phyloP scores from a whole-genome alignment of 331 rosid genomes.

The Telfairia occidentalis region DNA sequence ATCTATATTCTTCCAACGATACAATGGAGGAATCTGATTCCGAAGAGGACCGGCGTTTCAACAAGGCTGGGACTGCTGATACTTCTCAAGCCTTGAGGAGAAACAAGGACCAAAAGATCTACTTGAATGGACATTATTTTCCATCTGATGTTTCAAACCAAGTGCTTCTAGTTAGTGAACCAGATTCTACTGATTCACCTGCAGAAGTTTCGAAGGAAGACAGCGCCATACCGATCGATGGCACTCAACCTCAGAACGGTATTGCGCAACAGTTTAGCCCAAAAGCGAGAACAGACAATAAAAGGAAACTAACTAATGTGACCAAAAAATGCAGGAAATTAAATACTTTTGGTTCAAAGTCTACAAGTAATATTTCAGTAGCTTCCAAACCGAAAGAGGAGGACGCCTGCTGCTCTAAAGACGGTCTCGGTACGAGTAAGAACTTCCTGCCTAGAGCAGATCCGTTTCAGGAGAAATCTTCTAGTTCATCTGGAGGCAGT shows the following conservation, averaged over 20 bases:
- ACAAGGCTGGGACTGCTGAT: slow-evolving; percentile 19
- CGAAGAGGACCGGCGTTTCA: slow-evolving; percentile 20
- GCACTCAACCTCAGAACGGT: not conserved
- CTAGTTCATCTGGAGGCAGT: slow-evolving; percentile 28
- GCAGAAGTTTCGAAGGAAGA: slow-evolving; percentile 2
- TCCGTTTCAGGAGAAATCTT: slow-evolving; percentile 23
- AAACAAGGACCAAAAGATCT: slow-evolving; percentile 13
- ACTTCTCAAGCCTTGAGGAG: slow-evolving; percentile 15
- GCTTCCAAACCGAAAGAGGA: slow-evolving; percentile 6
- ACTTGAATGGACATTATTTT: slow-evolving; percentile 21
- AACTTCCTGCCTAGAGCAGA: slow-evolving; percentile 6
- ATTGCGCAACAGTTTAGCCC: not conserved
- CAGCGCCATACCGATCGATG: not conserved
- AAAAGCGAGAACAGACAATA: not conserved
- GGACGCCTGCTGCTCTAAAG: slow-evolving; percentile 7
- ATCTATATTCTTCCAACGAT: slow-evolving; percentile 29
- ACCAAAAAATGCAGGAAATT: not conserved
- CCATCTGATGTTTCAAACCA: slow-evolving; percentile 25
- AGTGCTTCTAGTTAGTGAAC: slow-evolving; percentile 11
- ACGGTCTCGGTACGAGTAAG: not conserved
- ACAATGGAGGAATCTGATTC: slow-evolving; percentile 31
- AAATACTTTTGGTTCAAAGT: not conserved
- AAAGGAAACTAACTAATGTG: not conserved
- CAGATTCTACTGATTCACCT: not conserved
- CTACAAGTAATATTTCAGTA: not conserved